Evolutionary conservation across 345 rosid genomes (phyloP).

Genomic region (Hypericum perforatum): DNA sequence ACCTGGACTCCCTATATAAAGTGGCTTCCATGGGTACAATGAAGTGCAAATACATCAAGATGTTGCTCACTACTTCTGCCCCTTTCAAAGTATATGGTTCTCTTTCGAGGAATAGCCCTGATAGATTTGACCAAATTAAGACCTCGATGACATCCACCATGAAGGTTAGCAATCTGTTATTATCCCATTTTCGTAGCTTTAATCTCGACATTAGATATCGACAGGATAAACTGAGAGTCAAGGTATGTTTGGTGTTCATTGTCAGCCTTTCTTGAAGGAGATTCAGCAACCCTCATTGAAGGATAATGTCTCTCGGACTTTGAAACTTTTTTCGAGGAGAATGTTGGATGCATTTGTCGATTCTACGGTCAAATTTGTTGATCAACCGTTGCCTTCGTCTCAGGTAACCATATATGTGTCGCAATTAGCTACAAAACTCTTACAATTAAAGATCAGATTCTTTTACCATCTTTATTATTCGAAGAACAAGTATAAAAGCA

Average conservation of each 20-base stretch:
- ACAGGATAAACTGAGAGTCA: too few species aligned
- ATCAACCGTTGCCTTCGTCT: constrained; percentile 32
- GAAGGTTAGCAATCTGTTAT: constrained; percentile 1
- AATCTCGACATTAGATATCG: too few species aligned
- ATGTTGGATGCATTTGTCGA: constrained; percentile 35
- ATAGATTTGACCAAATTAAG: constrained; percentile 5
- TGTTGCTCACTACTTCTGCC: too few species aligned
- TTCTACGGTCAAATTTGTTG: constrained; percentile 29
- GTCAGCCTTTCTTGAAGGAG: constrained; percentile 24
- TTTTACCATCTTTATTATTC: too few species aligned
- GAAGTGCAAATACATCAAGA: too few species aligned
- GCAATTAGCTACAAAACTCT: neutral
- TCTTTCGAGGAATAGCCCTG: constrained; percentile 10
- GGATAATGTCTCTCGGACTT: constrained; percentile 13
- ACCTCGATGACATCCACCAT: too few species aligned
- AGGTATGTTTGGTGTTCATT: neutral
- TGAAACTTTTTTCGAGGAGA: constrained; percentile 17
- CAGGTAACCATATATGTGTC: constrained; percentile 19
- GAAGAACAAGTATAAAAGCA: too few species aligned
- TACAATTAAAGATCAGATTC: neutral
- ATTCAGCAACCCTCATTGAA: constrained; percentile 15
- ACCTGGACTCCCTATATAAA: too few species aligned
- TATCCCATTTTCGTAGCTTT: too few species aligned
- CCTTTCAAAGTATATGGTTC: constrained; percentile 20
- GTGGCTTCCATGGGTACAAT: too few species aligned